These are phyloP conservation scores for Clavispora vitiphila DNA, from an alignment of 805 yeast species.

Conservation along the genomic window DNA sequence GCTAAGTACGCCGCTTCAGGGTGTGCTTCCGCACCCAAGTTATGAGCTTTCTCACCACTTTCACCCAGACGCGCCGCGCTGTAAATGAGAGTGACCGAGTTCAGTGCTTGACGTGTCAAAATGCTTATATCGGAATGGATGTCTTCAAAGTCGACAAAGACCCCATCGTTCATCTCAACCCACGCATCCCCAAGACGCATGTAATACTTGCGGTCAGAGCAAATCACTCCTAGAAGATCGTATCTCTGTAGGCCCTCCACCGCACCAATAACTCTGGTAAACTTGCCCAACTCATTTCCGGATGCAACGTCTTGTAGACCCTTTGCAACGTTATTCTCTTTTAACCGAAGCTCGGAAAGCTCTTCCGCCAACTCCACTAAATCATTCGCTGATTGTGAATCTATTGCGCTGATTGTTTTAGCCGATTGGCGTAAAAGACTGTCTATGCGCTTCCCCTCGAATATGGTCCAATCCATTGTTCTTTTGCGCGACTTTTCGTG, in stretches of 20 bases:
- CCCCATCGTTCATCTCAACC: constrained; percentile 12
- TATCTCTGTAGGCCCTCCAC: constrained; percentile 17
- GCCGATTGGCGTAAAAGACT: constrained; percentile 21
- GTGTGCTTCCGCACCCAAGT: background rate
- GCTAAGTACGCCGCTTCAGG: no score
- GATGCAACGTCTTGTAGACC: constrained; percentile 15
- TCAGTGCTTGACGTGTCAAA: constrained; percentile 7
- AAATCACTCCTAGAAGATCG: constrained; percentile 25
- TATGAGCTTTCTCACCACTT: background rate
- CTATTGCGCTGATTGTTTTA: constrained; percentile 10
- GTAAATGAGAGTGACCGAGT: constrained; percentile 13
- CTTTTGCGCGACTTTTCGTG: constrained; percentile 19
- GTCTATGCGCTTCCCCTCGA: constrained; percentile 36
- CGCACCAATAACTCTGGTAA: constrained; percentile 5
- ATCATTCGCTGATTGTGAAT: constrained; percentile 11
- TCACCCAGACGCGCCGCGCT: background rate
- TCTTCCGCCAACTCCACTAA: constrained; percentile 16
- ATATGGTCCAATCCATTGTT: constrained; percentile 30
- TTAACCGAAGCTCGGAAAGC: constrained; percentile 15
- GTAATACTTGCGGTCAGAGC: constrained; percentile 27
- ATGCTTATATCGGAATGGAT: constrained; percentile 5
- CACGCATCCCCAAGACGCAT: constrained; percentile 6
- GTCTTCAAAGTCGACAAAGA: constrained; percentile 9
- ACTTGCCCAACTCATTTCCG: constrained; percentile 4
- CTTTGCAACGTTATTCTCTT: constrained; percentile 19